These are phyloP conservation scores for Candida yuanshanica DNA, from an alignment of 805 yeast genomes.

Conservation along the genomic window DNA sequence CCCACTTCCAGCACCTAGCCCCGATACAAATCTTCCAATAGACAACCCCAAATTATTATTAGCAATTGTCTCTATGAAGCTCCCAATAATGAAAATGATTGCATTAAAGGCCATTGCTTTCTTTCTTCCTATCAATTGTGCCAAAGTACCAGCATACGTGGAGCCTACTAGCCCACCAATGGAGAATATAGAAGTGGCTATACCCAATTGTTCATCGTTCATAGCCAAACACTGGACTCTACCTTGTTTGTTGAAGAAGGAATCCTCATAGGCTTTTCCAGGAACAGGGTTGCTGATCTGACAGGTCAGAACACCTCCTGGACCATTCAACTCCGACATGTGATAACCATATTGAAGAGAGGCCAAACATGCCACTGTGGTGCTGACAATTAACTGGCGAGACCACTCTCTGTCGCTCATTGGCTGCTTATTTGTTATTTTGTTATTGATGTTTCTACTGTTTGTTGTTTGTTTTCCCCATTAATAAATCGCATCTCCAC, in stretches of 20 bases:
- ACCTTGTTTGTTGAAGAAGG: conserved; percentile 35
- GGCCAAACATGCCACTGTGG: conserved; percentile 63
- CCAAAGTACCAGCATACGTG: conserved; percentile 54
- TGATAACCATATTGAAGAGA: conserved; percentile 92
- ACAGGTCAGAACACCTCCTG: conserved; percentile 67
- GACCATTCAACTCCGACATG: conserved; percentile 92
- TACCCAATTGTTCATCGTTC: conserved; percentile 54
- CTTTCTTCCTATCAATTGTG: conserved; percentile 64
- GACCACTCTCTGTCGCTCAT: conserved; percentile 13
- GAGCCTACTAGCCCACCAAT: conserved; percentile 84
- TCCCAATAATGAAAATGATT: conserved; percentile 51
- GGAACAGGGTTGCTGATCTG: conserved; percentile 23
- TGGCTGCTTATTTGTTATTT: background rate
- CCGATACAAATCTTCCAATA: conserved; percentile 71
- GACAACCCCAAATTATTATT: conserved; percentile 38
- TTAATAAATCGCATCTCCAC: background rate
- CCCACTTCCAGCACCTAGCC: conserved; percentile 83
- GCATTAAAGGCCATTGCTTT: conserved; percentile 47
- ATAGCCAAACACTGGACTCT: conserved; percentile 50
- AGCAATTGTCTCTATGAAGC: conserved; percentile 51
- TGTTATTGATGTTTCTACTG: background rate
- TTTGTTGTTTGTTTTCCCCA: background rate
- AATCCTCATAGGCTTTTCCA: conserved; percentile 17
- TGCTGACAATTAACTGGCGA: conserved; percentile 34
- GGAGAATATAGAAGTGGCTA: conserved; percentile 72